Conservation (phyloP, 805 yeast genomes). For the Pichia membranifaciens region DNA sequence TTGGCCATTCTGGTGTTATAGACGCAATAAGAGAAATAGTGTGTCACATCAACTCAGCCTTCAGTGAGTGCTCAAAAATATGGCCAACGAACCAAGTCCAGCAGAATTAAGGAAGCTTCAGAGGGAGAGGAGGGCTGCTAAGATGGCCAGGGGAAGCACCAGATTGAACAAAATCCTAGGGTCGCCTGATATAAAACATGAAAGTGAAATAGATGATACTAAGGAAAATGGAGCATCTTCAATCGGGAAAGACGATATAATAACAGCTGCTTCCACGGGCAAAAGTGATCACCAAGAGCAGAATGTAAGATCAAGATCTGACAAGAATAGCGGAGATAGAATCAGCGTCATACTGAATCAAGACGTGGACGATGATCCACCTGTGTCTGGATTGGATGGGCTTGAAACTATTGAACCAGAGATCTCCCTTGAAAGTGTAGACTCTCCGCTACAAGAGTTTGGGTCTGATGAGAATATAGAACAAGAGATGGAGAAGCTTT, state of each 20-base stretch:
- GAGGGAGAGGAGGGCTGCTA: conserved; percentile 62
- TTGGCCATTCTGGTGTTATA: no score
- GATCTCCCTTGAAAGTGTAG: conserved; percentile 15
- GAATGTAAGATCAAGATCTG: background rate
- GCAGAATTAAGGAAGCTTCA: conserved; percentile 54
- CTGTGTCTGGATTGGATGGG: conserved; percentile 10
- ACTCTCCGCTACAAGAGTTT: conserved; percentile 9
- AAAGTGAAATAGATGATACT: no score
- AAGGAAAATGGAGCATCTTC: background rate
- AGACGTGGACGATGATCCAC: conserved; percentile 14
- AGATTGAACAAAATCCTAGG: conserved; percentile 49
- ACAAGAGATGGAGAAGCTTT: conserved; percentile 13
- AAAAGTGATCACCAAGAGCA: background rate
- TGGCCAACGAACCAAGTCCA: conserved; percentile 35
- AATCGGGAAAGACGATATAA: background rate
- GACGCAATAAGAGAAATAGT: no score
- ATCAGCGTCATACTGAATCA: background rate
- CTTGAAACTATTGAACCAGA: conserved; percentile 6
- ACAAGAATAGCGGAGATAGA: background rate
- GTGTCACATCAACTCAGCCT: no score
- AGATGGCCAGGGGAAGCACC: conserved; percentile 49
- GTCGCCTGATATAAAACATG: background rate
- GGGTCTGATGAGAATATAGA: conserved; percentile 12
- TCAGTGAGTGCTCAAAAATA: background rate
- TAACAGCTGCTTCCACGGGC: background rate